Base-by-base conservation (phyloP, 2,329 filamentous ascomycete genomes). In the Capronia coronata region DNA sequence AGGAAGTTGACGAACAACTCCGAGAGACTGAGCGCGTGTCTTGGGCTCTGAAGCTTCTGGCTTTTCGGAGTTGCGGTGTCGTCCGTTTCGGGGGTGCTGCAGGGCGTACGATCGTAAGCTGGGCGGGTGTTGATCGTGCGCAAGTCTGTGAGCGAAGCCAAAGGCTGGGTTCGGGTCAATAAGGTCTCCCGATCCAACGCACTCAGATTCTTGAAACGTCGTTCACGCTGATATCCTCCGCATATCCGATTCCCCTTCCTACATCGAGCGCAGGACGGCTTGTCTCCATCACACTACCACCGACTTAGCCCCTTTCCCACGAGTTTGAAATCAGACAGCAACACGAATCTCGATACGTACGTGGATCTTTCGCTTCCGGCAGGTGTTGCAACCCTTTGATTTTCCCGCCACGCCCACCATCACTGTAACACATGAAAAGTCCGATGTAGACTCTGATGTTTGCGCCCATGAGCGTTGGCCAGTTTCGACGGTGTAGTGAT, bases 141-240 rank as follows among this genome's bases (percentile, higher is more conserved):
- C 23, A 43, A 19, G 9, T 51, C 48, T 14, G 48, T 51, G 10
- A 46, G 38, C 14, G 48, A 47, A 43, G 43, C 29, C 25, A 51
- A 22, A 18, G 48, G 48, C 29, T 51, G 48, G 19, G 19, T 43
- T 11, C 48, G 35, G 2, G 48, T 30, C 18, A 51, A 30, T 27
- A 51, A 43, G 13, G 48, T 22, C 3, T 51, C 48, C 23, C 46
- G 16, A 51, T 46, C 16, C 69, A 79, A n/a, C 80, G 83, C 60
- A 78, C 84, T 16, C 80, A 83, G 61, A 71, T 65, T 0, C 67
- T 78, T 18, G 80, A 83, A 57, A 82, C 83, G 78, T 68, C 67
- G 2, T 19, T 34, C 43, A 7, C 43, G 43, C 29, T 51, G 16
- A 47, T 51, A 51, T 4, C 48, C 48, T 43, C 32, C 48, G 16